Evolutionary conservation across 208 protist genomes (phyloP).

Genomic region (Herpetomonas samuelpessoai): DNA sequence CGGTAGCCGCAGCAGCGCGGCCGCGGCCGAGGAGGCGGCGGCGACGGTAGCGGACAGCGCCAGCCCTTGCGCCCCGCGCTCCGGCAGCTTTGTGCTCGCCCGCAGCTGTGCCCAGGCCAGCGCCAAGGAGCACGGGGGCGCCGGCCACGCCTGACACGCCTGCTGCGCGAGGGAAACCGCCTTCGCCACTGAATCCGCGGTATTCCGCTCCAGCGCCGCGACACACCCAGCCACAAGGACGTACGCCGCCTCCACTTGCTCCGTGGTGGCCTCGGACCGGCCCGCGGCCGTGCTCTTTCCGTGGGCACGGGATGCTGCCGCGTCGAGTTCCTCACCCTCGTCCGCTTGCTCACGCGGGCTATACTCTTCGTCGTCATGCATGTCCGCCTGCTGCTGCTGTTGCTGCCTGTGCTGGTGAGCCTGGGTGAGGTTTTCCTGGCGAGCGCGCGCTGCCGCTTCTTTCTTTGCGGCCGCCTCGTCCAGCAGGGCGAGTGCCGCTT

Average conservation of each 20-base stretch:
- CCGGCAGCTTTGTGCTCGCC: constrained; percentile 13
- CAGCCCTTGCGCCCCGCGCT: constrained; percentile 14
- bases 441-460: constrained; percentile 7
- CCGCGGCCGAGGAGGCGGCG: constrained; percentile 14
- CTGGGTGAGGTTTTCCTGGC: constrained; percentile 6
- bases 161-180: constrained; percentile 41
- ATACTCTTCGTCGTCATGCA: constrained; percentile 8
- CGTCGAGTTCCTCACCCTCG: background rate
- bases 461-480: constrained; percentile 35
- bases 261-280: constrained; percentile 5
- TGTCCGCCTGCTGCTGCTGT: constrained; percentile 7
- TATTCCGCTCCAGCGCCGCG: constrained; percentile 25
- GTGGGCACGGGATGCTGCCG: background rate
- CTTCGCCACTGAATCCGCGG: constrained; percentile 17
- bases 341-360: constrained; percentile 9
- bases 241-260: constrained; percentile 51
- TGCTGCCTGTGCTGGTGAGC: constrained; percentile 4
- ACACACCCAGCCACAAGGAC: constrained; percentile 47
- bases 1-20: constrained; percentile 10
- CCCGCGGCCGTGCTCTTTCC: background rate
- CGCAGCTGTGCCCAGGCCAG: constrained; percentile 41
- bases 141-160: constrained; percentile 32
- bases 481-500: constrained; percentile 39
- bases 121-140: constrained; percentile 32
- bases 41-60: constrained; percentile 14